A percentile compares a stretch with the other conserved stretches of the same genome.
These are phyloP conservation scores for Amborella trichopoda DNA, from an alignment of 164 flowering plant genomes.

Conservation along the genomic window DNA sequence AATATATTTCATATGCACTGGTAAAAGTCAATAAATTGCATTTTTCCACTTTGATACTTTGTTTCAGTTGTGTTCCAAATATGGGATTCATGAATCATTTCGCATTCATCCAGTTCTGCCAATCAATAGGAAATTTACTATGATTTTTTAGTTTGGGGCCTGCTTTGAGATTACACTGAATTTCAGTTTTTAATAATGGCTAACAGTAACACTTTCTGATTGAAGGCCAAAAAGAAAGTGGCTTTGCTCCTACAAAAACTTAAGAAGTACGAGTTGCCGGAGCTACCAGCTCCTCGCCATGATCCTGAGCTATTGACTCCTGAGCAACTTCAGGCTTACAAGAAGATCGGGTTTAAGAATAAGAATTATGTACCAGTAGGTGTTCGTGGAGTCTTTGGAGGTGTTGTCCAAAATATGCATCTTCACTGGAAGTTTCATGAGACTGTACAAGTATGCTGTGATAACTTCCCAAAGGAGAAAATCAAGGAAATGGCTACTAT, in stretches of 20 bases:
- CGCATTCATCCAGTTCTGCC: too few relatives aligned
- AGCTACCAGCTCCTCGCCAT: constrained; percentile 75
- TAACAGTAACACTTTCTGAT: neutral
- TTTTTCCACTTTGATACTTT: too few relatives aligned
- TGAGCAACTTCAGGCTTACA: constrained; percentile 91
- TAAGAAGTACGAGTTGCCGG: constrained; percentile 95
- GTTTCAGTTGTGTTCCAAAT: too few relatives aligned
- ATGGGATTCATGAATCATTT: too few relatives aligned
- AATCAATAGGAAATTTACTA: too few relatives aligned
- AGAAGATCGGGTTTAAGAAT: constrained; percentile 87
- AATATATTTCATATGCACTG: too few relatives aligned
- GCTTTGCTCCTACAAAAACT: constrained; percentile 89
- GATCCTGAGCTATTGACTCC: constrained; percentile 94
- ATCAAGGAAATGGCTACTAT: constrained; percentile 96
- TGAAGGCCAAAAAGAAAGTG: constrained; percentile 96
- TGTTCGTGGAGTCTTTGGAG: constrained; percentile 98
- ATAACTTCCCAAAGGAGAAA: constrained; percentile 93
- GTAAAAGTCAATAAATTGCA: too few relatives aligned
- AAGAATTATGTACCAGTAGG: constrained; percentile 95
- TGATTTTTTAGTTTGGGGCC: too few relatives aligned
- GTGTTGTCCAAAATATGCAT: constrained; percentile 99
- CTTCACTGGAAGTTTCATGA: constrained; percentile 99
- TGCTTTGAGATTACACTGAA: too few relatives aligned
- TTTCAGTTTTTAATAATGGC: too few relatives aligned
- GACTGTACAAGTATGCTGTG: constrained; percentile 98